phyloP scores from a whole-genome alignment of 148 eudicot genomes.

The Vaccinium darrowii region DNA sequence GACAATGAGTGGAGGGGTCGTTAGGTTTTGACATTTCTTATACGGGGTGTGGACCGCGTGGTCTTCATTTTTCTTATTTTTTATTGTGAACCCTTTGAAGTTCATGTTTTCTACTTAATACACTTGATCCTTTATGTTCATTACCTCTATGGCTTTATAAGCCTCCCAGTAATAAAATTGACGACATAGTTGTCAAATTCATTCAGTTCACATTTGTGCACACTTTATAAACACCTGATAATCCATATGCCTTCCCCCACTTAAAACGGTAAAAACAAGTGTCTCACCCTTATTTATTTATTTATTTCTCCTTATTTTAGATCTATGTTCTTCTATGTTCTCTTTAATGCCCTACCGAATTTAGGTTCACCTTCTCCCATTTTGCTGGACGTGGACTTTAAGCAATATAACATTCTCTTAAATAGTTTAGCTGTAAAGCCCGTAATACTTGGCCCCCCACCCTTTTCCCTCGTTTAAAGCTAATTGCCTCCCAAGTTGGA shows the following conservation, averaged over 20 bases:
- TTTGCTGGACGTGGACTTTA: not conserved
- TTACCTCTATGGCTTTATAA: not conserved
- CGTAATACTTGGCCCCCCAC: not conserved
- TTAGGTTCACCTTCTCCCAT: not conserved
- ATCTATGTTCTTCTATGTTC: not conserved
- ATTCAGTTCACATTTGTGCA: not conserved
- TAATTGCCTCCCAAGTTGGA: too few species aligned
- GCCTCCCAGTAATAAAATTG: not conserved
- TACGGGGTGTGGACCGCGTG: not conserved
- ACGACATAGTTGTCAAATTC: not conserved
- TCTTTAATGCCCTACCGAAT: not conserved
- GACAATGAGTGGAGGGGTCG: too few species aligned
- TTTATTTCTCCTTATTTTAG: not conserved
- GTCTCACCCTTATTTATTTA: not conserved
- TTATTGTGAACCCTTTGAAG: not conserved
- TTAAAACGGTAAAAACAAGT: not conserved
- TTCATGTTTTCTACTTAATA: not conserved
- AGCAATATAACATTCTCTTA: not conserved
- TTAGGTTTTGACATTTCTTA: not conserved
- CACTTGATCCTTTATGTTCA: not conserved
- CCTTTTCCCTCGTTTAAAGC: not conserved
- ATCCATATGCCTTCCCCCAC: not conserved
- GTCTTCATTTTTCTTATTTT: not conserved
- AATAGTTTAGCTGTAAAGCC: not conserved
- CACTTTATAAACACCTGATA: not conserved